Evolutionary conservation across 164 flowering plant species (phyloP), one percentile per base, ranked within the genome.

Genomic region (Litsea cubeba): DNA sequence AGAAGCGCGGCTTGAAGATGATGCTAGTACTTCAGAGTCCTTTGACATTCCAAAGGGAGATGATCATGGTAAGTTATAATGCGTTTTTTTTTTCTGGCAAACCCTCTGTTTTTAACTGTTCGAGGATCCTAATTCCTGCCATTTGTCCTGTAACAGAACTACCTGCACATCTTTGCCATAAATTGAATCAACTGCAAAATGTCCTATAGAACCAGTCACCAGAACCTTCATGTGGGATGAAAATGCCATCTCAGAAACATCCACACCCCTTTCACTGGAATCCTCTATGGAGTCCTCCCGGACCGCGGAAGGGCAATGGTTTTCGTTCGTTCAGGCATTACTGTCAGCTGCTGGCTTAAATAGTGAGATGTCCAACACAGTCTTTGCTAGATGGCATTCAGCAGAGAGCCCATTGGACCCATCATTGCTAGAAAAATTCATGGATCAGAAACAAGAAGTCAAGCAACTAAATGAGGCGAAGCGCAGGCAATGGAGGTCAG

Each of bases 191-290:
- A 86, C 93, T 62, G 87, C 85, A 79, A 92, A 90, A 77, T 95
- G 97, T 58, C 96, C 96, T 0, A 90, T 92, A 68, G 92, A 78
- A 78, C 90, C 97, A 63, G 80, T 95, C 72, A 87, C 95, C 12
- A 87, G 98, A 35, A 85, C 91, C 26, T 82, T 89, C 66, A 85
- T 91, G n/a, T 90, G 91, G 92, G 90, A 88, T 72, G 90, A 87
- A 69, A 81, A 82, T 12, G 60, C 60, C 60, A 79, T 77, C 76
- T 72, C 81, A 26, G 87, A 83, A 26, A 70, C 83, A 50, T 80
- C 88, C 32, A 78, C 78, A 68, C 73, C 79, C 23, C 76, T 75
- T 75, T 68, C 84, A 18, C 46, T 68, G n/a, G 82, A 78, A n/a
- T 72, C 78, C 22, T 62, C 85, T 2, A 62, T 40, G 50, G 66